phyloP scores from a whole-genome alignment of 495 filamentous ascomycete genomes.

The Choiromyces venosus region DNA sequence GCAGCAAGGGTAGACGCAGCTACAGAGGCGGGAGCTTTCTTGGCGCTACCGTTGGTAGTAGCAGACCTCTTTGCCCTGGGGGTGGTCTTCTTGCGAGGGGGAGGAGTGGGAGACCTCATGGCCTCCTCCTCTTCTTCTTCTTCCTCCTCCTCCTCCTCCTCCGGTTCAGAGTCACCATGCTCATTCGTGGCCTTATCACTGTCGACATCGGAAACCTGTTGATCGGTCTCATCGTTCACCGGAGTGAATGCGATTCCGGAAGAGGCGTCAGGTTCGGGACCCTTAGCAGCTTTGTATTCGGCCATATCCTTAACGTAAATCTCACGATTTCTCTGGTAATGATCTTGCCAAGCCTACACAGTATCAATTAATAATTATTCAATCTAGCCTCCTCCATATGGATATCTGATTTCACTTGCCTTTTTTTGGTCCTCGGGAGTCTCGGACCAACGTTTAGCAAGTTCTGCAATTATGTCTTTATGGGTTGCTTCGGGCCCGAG shows the following conservation, averaged over 20 bases:
- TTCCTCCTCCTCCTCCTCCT: conserved; percentile 42
- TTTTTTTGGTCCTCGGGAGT: conserved; percentile 69
- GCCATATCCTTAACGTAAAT: conserved; percentile 58
- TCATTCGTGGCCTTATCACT: conserved; percentile 4
- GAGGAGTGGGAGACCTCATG: conserved; percentile 54
- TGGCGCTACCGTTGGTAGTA: conserved; percentile 42
- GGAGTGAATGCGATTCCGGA: conserved; percentile 45
- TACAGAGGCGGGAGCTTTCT: conserved; percentile 20
- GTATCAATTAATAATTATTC: conserved; percentile 17
- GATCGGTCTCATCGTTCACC: conserved; percentile 51
- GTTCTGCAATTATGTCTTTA: conserved; percentile 75
- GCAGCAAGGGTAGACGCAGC: background rate
- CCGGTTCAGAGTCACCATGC: conserved; percentile 7
- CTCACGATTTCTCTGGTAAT: conserved; percentile 55
- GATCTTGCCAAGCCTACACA: conserved; percentile 31
- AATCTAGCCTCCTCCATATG: conserved; percentile 14
- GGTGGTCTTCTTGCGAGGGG: conserved; percentile 45
- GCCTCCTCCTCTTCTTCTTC: conserved; percentile 53
- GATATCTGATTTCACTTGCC: conserved; percentile 48
- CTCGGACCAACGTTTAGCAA: conserved; percentile 70
- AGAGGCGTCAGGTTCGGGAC: conserved; percentile 27
- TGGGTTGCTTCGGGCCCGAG: conserved; percentile 64
- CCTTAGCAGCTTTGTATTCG: conserved; percentile 53
- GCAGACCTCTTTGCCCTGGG: conserved; percentile 50
- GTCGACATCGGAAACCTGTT: conserved; percentile 36